Conservation (phyloP, 2,329 filamentous ascomycete species). For the Colletotrichum shisoi region DNA sequence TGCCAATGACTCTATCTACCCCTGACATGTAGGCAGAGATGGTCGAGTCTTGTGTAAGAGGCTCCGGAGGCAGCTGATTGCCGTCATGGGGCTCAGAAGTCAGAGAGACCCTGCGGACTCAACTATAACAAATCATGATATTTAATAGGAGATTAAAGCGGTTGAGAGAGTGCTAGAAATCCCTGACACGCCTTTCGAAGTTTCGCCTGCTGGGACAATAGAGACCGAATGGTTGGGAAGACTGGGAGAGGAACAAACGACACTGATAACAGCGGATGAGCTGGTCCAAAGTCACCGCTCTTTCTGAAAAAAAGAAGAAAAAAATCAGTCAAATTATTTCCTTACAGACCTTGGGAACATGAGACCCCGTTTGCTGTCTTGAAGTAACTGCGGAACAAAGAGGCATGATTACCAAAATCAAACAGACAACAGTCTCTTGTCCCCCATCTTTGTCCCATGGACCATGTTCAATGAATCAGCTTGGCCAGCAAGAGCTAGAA, state of each 20-base stretch:
- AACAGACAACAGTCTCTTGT: background rate
- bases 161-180: too few relatives aligned
- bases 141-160: too few relatives aligned
- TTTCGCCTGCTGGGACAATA: too few relatives aligned
- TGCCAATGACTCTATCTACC: too few relatives aligned
- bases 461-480: background rate
- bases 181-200: background rate
- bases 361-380: too few relatives aligned
- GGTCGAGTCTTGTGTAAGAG: too few relatives aligned
- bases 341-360: background rate
- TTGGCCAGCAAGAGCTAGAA: background rate
- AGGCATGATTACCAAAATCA: background rate
- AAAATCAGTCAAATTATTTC: background rate
- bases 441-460: background rate
- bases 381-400: background rate
- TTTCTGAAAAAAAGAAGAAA: accelerated
- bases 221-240: background rate
- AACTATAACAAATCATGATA: accelerated
- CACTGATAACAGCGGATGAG: too few relatives aligned
- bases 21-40: too few relatives aligned
- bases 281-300: background rate
- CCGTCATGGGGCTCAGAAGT: too few relatives aligned
- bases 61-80: too few relatives aligned
- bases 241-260: background rate
- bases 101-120: too few relatives aligned